Evolutionary conservation across 768 basidiomycete genomes (phyloP).

Genomic region (Kwoniella heveanensis): DNA sequence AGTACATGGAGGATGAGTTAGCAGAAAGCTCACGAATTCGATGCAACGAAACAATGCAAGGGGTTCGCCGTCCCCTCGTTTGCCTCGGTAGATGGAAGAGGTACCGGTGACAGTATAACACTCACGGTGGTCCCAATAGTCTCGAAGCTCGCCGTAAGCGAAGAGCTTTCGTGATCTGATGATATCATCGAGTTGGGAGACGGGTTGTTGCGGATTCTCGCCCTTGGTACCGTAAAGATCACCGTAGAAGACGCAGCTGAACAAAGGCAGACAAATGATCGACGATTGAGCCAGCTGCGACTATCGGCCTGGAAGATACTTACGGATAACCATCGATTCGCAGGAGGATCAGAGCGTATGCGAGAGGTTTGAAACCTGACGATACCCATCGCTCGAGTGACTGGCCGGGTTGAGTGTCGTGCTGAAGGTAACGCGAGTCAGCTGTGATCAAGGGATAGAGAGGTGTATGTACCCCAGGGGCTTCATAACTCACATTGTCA

Average conservation of each 20-base stretch:
- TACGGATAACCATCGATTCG: slow-evolving; percentile 58
- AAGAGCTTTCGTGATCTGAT: slow-evolving; percentile 52
- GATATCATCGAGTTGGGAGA: slow-evolving; percentile 57
- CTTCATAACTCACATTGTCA: slow-evolving; percentile 53
- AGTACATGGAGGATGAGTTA: slow-evolving; percentile 8
- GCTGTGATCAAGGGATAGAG: no score
- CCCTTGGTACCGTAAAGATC: slow-evolving; percentile 58
- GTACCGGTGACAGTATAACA: no score
- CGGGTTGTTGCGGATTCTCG: slow-evolving; percentile 56
- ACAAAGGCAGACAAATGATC: slow-evolving; percentile 10
- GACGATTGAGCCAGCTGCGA: no score
- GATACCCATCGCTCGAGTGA: slow-evolving; percentile 58
- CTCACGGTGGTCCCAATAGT: slow-evolving; percentile 58
- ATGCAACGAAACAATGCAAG: no score
- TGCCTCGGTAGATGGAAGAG: background rate
- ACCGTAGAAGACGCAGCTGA: slow-evolving; percentile 54
- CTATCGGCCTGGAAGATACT: no score
- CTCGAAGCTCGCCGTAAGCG: slow-evolving; percentile 56
- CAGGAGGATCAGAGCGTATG: slow-evolving; percentile 58
- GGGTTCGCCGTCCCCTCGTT: no score
- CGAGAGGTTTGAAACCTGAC: slow-evolving; percentile 58
- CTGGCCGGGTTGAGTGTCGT: slow-evolving; percentile 57
- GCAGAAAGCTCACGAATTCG: no score
- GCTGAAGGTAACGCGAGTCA: slow-evolving; percentile 27
- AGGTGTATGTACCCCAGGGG: no score